Conservation (phyloP, 129 eudicot genomes). For the Pseudognaphalium luteoalbum region DNA sequence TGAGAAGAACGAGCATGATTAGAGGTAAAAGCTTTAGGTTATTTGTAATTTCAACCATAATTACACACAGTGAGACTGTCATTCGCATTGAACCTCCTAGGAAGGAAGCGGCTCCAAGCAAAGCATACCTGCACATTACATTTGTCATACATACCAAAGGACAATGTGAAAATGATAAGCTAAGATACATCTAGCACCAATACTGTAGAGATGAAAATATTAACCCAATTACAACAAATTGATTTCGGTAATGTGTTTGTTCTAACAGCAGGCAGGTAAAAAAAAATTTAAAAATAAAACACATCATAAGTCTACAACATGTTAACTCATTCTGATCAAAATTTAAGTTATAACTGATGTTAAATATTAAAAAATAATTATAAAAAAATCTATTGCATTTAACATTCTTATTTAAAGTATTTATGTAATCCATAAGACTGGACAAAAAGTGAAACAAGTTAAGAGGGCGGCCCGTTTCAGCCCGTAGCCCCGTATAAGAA, state of each 20-base stretch:
- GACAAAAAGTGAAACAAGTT: neutral
- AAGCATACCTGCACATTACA: constrained; percentile 70
- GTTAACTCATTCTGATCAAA: too few species aligned
- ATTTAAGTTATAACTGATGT: too few species aligned
- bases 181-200: neutral
- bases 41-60: constrained; percentile 96
- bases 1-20: constrained; percentile 98
- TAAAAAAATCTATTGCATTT: too few species aligned
- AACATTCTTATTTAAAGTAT: neutral
- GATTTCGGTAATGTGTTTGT: neutral
- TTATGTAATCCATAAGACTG: neutral
- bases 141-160: neutral
- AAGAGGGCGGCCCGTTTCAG: neutral
- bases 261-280: neutral
- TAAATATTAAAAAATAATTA: too few species aligned
- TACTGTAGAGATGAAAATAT: neutral
- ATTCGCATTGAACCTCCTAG: constrained; percentile 98
- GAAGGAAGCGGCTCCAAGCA: constrained; percentile 97
- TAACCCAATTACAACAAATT: neutral
- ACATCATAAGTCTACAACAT: neutral
- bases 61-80: constrained; percentile 97
- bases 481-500: neutral
- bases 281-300: constrained; percentile 1
- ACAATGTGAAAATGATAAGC: neutral
- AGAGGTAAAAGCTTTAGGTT: constrained; percentile 90